Evolutionary conservation across 1,284 basidiomycete genomes (phyloP).

Genomic region (Irpex lacteus): DNA sequence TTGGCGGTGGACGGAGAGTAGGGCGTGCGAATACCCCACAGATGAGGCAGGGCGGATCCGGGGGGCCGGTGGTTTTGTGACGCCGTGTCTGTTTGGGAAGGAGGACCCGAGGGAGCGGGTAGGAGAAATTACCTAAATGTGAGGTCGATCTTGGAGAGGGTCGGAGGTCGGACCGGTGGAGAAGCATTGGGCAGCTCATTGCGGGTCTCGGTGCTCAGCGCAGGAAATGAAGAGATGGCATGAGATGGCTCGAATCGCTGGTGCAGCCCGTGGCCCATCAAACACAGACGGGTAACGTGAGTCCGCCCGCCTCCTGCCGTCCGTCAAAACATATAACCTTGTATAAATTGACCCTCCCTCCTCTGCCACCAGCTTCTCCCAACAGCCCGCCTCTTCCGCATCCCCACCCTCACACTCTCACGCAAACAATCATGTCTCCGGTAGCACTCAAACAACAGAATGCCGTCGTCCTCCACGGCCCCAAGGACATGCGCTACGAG

Average conservation of each 20-base stretch:
- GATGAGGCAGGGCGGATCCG: conserved; percentile 17
- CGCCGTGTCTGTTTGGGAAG: not conserved
- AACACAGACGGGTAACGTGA: not conserved
- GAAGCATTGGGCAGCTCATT: not conserved
- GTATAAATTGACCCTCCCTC: conserved; percentile 22
- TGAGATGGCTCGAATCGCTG: not conserved
- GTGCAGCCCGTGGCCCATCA: not conserved
- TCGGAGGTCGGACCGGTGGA: not conserved
- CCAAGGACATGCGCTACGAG: conserved; percentile 72
- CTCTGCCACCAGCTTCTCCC: conserved; percentile 20
- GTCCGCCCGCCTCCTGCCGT: not conserved
- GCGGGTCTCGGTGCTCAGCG: not conserved
- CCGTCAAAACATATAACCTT: conserved; percentile 3
- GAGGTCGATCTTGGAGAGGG: not conserved
- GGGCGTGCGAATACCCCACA: not conserved
- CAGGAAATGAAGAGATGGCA: not conserved
- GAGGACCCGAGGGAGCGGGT: not conserved
- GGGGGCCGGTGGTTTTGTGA: conserved; percentile 6
- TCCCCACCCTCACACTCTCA: conserved; percentile 14
- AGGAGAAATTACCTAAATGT: conserved; percentile 1
- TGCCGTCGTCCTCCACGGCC: conserved; percentile 70
- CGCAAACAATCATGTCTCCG: conserved; percentile 48
- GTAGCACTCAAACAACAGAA: conserved; percentile 51
- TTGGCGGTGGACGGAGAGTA: not conserved
- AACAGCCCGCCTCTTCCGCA: conserved; percentile 16